Conservation (phyloP, 2,329 filamentous ascomycete genomes). For the Erysiphe pulchra region DNA sequence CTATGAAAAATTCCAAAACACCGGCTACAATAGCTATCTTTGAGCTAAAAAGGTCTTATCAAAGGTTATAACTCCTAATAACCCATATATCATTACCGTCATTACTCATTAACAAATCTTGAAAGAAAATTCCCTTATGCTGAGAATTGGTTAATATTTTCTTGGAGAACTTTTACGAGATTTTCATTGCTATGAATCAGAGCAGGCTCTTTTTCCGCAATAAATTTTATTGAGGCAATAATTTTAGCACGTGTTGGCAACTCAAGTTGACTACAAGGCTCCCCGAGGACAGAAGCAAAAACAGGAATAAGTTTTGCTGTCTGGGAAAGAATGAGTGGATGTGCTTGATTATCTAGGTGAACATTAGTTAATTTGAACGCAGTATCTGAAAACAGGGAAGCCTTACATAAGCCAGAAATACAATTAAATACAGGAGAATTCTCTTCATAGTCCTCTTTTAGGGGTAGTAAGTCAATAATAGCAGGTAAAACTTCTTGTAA, state of each 20-base stretch:
- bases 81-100: too few species aligned
- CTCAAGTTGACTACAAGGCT: conserved; percentile 52
- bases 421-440: conserved; percentile 84
- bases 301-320: conserved; percentile 43
- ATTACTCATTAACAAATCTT: too few species aligned
- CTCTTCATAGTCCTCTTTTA: conserved; percentile 88
- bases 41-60: too few species aligned
- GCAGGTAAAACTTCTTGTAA: conserved; percentile 59
- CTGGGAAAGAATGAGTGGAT: conserved; percentile 41
- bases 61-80: too few species aligned
- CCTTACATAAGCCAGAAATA: conserved; percentile 62
- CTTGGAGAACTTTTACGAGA: conserved; percentile 4
- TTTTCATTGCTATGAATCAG: conserved; percentile 9
- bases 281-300: conserved; percentile 45
- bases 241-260: conserved; percentile 42
- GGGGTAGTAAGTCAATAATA: conserved; percentile 52
- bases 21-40: too few species aligned
- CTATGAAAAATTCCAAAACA: too few species aligned
- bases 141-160: background rate
- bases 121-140: too few species aligned
- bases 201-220: conserved; percentile 9
- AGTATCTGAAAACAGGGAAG: background rate
- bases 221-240: conserved; percentile 29
- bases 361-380: background rate
- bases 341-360: conserved; percentile 32